Evolutionary conservation across 2,329 filamentous ascomycete genomes (phyloP).

Genomic region (Dryadomyces quercus-mongolicae): DNA sequence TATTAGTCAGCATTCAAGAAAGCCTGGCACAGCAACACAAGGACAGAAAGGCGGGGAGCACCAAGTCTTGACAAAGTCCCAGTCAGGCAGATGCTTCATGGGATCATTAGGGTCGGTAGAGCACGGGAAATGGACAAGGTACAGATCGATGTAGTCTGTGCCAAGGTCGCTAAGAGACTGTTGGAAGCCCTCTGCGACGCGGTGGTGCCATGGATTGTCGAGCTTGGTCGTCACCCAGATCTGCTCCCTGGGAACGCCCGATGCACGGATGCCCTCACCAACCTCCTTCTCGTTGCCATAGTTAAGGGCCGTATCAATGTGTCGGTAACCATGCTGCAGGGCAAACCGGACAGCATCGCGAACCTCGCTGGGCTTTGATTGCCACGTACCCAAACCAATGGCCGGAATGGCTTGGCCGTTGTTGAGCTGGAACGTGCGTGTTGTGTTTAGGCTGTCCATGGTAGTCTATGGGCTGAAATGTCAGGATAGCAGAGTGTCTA

Average conservation of each 20-base stretch:
- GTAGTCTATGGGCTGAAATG: not conserved
- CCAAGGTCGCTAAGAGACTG: constrained; percentile 8
- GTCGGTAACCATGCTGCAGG: constrained; percentile 7
- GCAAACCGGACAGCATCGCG: constrained; percentile 5
- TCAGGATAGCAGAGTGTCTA: not conserved
- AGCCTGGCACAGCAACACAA: no score
- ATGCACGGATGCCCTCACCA: constrained; percentile 7
- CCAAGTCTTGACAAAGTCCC: constrained; percentile 2
- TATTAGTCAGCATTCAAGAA: no score
- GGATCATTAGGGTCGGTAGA: not conserved
- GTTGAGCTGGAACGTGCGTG: not conserved
- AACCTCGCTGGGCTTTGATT: constrained; percentile 5
- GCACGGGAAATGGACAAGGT: constrained; percentile 9
- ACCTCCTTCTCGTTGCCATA: constrained; percentile 12
- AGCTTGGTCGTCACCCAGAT: constrained; percentile 12
- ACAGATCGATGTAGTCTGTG: constrained; percentile 9
- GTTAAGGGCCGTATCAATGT: constrained; percentile 9
- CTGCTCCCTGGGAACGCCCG: constrained; percentile 7
- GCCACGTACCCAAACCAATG: constrained; percentile 6
- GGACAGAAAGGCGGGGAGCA: not conserved
- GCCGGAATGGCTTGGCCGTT: not conserved
- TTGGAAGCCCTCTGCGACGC: constrained; percentile 8
- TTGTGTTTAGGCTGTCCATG: not conserved
- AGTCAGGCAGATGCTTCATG: not conserved
- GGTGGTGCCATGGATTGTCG: constrained; percentile 7